Percentiles rank a stretch among this genome's conserved stretches.
Conservation (phyloP, 2,329 filamentous ascomycete species). For the Aspergillus tubingensis region DNA sequence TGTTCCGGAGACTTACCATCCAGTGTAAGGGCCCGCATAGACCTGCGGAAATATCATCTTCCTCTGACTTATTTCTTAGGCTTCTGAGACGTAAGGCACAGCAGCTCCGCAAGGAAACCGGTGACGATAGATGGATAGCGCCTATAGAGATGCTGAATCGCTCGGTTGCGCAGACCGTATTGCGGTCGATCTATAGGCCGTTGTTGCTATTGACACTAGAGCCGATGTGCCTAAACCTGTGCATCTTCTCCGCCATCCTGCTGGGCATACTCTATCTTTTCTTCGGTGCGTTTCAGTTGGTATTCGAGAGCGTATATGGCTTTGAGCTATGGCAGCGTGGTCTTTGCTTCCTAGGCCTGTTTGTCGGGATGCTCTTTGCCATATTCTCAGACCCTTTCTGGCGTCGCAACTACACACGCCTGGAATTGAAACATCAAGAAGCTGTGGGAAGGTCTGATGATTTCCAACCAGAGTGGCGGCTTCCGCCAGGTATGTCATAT, state of each 20-base stretch:
- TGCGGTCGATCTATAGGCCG: slow-evolving; percentile 62
- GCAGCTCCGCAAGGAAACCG: slow-evolving; percentile 69
- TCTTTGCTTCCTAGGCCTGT: slow-evolving; percentile 68
- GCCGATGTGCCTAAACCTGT: slow-evolving; percentile 82
- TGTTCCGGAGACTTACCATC: slow-evolving; percentile 85
- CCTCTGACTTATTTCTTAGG: slow-evolving; percentile 19
- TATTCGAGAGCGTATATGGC: slow-evolving; percentile 72
- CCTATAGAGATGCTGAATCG: slow-evolving; percentile 72
- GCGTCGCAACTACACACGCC: slow-evolving; percentile 47
- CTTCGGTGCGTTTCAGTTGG: slow-evolving; percentile 82
- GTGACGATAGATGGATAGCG: slow-evolving; percentile 74
- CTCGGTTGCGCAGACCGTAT: slow-evolving; percentile 65
- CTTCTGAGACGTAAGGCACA: slow-evolving; percentile 72
- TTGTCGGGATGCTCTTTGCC: slow-evolving; percentile 50
- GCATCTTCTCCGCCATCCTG: slow-evolving; percentile 80
- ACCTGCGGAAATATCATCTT: background rate
- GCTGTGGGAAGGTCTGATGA: slow-evolving; percentile 40
- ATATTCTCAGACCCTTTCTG: slow-evolving; percentile 50
- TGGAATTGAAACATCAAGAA: slow-evolving; percentile 42
- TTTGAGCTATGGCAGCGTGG: slow-evolving; percentile 80
- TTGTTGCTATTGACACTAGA: slow-evolving; percentile 79
- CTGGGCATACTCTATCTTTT: slow-evolving; percentile 87
- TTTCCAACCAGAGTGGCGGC: slow-evolving; percentile 82
- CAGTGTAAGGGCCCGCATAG: slow-evolving; percentile 41
- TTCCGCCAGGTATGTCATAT: slow-evolving; percentile 63